phyloP scores from a whole-genome alignment of 805 yeast genomes.

The Ogataea allantospora region DNA sequence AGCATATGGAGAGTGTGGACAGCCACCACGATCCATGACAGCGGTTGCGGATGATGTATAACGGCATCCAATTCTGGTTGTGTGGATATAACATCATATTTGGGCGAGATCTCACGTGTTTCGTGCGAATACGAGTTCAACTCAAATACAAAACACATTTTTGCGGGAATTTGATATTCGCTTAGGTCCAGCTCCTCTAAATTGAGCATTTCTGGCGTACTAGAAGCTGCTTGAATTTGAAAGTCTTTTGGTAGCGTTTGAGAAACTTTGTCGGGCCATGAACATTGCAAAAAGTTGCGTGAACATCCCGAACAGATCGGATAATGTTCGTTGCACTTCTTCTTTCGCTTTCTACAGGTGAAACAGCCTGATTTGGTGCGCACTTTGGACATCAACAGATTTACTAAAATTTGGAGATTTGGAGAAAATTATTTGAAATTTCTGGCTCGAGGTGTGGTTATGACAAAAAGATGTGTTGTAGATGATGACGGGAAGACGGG shows the following conservation, averaged over 20 bases:
- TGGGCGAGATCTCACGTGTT: neutral
- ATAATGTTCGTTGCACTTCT: slow-evolving; percentile 35
- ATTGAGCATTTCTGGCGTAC: slow-evolving; percentile 8
- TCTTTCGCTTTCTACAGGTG: slow-evolving; percentile 38
- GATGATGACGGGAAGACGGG: neutral
- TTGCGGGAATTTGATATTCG: slow-evolving; percentile 26
- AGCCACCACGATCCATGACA: slow-evolving; percentile 14
- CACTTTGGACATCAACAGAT: slow-evolving; percentile 12
- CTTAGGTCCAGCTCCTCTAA: slow-evolving; percentile 9
- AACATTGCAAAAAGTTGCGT: slow-evolving; percentile 33
- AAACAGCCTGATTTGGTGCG: slow-evolving; percentile 37
- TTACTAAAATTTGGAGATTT: neutral
- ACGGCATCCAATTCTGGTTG: slow-evolving; percentile 1
- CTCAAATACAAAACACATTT: slow-evolving; percentile 29
- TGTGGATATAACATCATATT: slow-evolving; percentile 2
- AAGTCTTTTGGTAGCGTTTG: slow-evolving; percentile 31
- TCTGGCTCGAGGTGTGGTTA: slow-evolving; percentile 2
- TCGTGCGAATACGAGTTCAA: slow-evolving; percentile 24
- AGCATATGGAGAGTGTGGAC: slow-evolving; percentile 9
- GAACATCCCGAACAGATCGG: slow-evolving; percentile 37
- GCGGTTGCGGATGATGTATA: slow-evolving; percentile 8
- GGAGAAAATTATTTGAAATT: neutral
- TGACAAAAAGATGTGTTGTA: neutral
- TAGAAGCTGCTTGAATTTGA: slow-evolving; percentile 22
- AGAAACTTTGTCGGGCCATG: slow-evolving; percentile 30